Conservation (phyloP, 2,329 filamentous ascomycete genomes). For the Aspergillus fijiensis region DNA sequence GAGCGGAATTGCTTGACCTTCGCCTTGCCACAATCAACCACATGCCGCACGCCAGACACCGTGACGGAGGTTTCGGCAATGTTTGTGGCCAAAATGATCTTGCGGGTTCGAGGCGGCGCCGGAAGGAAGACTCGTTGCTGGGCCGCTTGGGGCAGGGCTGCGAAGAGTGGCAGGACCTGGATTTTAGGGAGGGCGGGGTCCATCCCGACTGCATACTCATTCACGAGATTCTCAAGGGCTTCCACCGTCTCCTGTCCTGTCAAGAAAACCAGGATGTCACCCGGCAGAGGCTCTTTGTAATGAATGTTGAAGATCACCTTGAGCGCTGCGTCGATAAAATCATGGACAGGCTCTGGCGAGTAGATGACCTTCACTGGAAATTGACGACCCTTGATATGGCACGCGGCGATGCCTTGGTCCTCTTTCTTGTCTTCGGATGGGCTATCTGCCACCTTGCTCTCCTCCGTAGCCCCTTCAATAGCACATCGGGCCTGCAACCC, state of each 20-base stretch:
- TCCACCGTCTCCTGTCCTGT: constrained; percentile 94
- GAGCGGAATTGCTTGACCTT: constrained; percentile 91
- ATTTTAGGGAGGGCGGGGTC: constrained; percentile 69
- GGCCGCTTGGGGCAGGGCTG: constrained; percentile 79
- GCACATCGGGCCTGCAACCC: constrained; percentile 22
- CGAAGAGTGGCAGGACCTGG: constrained; percentile 77
- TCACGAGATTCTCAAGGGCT: constrained; percentile 72
- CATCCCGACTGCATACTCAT: constrained; percentile 73
- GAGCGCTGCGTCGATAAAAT: constrained; percentile 78
- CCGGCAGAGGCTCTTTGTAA: constrained; percentile 82
- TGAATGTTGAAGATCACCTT: constrained; percentile 85
- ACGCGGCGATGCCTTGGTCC: constrained; percentile 51
- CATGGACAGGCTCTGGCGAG: constrained; percentile 69
- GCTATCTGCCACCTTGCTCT: not conserved
- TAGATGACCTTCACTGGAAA: constrained; percentile 80
- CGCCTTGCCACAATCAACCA: constrained; percentile 89
- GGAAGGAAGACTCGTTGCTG: constrained; percentile 85
- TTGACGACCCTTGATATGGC: constrained; percentile 80
- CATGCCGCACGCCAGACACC: constrained; percentile 85
- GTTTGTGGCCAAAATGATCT: constrained; percentile 90
- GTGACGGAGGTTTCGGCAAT: constrained; percentile 99
- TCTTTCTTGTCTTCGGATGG: constrained; percentile 12
- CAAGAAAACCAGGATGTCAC: constrained; percentile 89
- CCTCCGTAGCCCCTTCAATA: not conserved
- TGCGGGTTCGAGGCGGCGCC: constrained; percentile 71